A percentile compares a stretch with the other conserved stretches of the same genome.
These are phyloP conservation scores for Epithele typhae DNA, from an alignment of 768 basidiomycete genomes.

Conservation along the genomic window DNA sequence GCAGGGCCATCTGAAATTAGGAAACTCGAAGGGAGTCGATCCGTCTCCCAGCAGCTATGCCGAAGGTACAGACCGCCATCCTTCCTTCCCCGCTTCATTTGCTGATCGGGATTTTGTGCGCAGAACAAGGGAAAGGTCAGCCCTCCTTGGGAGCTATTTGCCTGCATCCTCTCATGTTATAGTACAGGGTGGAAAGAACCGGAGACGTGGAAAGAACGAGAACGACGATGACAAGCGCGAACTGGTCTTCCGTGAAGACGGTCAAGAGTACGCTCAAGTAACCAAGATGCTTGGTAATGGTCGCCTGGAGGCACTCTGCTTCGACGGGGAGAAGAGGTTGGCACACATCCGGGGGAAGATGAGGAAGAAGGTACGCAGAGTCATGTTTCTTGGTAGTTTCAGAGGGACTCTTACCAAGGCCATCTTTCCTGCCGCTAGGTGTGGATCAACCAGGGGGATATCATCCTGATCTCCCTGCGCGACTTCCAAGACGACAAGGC, in stretches of 20 bases:
- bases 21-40: too few relatives aligned
- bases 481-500: conserved; percentile 99
- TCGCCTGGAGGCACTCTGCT: conserved; percentile 92
- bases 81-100: conserved; percentile 8
- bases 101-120: conserved; percentile 14
- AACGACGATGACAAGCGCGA: conserved; percentile 99
- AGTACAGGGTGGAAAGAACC: conserved; percentile 93
- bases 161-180: background rate
- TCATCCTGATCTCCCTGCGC: conserved; percentile 88
- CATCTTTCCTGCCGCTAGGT: conserved; percentile 51
- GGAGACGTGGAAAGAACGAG: conserved; percentile 99
- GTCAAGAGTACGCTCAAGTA: conserved; percentile 98
- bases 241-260: conserved; percentile 97
- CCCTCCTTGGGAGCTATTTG: background rate
- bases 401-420: background rate
- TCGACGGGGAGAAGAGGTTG: conserved; percentile 96
- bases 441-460: conserved; percentile 99
- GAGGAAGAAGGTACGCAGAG: conserved; percentile 85
- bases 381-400: background rate
- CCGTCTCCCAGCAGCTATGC: conserved; percentile 39
- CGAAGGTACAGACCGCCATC: conserved; percentile 38
- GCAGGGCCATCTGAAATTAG: background rate
- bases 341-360: conserved; percentile 99
- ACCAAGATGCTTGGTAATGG: conserved; percentile 99
- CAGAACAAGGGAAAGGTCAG: conserved; percentile 78